phyloP scores from a whole-genome alignment of 768 basidiomycete species.

The Hypholoma sublateritium region DNA sequence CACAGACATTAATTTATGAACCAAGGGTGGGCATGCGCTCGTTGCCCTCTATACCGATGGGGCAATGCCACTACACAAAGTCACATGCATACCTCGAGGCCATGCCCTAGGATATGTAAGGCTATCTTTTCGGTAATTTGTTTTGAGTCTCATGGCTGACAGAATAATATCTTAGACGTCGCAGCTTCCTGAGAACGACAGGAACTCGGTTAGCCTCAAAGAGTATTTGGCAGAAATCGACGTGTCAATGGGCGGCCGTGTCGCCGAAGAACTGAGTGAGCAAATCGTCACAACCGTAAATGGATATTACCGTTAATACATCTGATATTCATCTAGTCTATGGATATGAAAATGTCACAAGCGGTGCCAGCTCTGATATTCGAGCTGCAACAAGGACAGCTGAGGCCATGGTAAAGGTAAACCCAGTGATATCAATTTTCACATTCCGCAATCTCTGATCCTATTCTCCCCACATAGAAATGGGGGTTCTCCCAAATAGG shows the following conservation, averaged over 20 bases:
- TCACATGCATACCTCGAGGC: slow-evolving; percentile 95
- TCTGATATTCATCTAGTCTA: slow-evolving; percentile 56
- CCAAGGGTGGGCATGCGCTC: slow-evolving; percentile 88
- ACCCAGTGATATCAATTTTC: slow-evolving; percentile 21
- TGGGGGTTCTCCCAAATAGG: slow-evolving; percentile 87
- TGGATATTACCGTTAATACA: slow-evolving; percentile 17
- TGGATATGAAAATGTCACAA: slow-evolving; percentile 84
- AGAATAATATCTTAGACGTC: slow-evolving; percentile 54
- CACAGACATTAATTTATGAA: slow-evolving; percentile 9
- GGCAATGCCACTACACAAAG: slow-evolving; percentile 96
- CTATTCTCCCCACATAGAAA: slow-evolving; percentile 37
- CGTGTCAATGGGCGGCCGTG: slow-evolving; percentile 91
- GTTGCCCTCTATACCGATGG: slow-evolving; percentile 93
- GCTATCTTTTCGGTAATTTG: slow-evolving; percentile 15
- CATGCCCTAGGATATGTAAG: slow-evolving; percentile 86
- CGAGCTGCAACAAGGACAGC: slow-evolving; percentile 78
- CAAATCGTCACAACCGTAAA: slow-evolving; percentile 6
- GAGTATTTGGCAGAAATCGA: slow-evolving; percentile 85
- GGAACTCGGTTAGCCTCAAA: slow-evolving; percentile 65
- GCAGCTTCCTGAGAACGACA: slow-evolving; percentile 76
- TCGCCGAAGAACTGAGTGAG: slow-evolving; percentile 89
- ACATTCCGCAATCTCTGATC: slow-evolving; percentile 7
- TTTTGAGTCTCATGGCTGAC: slow-evolving; percentile 9
- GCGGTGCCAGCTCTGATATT: slow-evolving; percentile 91
- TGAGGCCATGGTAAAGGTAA: slow-evolving; percentile 84